Evolutionary conservation across 768 basidiomycete species (phyloP), one percentile per base, ranked within the genome.

Genomic region (Rhodotorula babjevae): DNA sequence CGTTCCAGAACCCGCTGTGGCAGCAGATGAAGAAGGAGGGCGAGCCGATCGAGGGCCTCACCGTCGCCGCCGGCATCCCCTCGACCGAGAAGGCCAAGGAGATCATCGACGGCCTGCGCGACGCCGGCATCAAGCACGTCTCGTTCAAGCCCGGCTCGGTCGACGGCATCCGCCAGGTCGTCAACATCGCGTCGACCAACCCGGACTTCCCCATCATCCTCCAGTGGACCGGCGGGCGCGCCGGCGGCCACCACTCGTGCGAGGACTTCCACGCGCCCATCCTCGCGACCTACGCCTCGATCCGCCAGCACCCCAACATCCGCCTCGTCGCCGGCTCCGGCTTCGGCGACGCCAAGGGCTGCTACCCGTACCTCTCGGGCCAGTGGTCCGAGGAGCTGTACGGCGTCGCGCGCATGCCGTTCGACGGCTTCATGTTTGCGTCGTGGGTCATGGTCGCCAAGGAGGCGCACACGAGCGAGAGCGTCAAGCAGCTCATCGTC

Each of bases 181-280:
- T 97, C 82, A 94, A 89, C 84, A 98, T 98, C 75, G 96, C 95
- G 42, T 86, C 90, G 50, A 86, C 92, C 65, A 93, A 97, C 81
- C 90, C 95, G 46, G 89, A 92, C 83, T 98, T 92, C 85, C 95
- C 96, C 16, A 88, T 99, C 82, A 94, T 99, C 82, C 84, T 97
- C 73, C 96, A 98, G 80, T 98, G 96, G 96, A 99, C 96, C 62
- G 96, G 96, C 78, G 96, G 96, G 49, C 92, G 96, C 76, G 96
- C 94, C 29, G 96, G 96, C 73, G 96, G 96, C 62, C 96, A 99
- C 78, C 96, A 98, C 83, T 94, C 92, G 6, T 98, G 88, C 81
- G 96, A 99, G 81, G 96, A 99, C 81, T 94, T 98, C 87, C 95
- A 97, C 79, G 93, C 94, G 81, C 95, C 96, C 1, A 87, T 97